These are phyloP conservation scores for Paracoccidioides lutzii DNA, from an alignment of 2,329 filamentous ascomycete genomes.

Conservation along the genomic window DNA sequence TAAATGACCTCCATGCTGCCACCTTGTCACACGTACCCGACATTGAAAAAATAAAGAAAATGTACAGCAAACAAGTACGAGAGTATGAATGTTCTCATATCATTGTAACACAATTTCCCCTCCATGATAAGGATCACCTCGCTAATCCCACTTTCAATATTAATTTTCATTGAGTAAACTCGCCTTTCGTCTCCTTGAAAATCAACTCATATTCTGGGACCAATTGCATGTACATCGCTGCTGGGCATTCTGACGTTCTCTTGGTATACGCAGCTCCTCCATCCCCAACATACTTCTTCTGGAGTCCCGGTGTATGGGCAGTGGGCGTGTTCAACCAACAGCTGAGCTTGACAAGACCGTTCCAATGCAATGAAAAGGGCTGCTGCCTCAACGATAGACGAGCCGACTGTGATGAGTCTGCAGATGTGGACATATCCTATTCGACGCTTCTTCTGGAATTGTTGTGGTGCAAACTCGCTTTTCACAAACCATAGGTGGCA, in stretches of 20 bases:
- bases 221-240: constrained; percentile 42
- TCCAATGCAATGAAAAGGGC: constrained; percentile 58
- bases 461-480: background rate
- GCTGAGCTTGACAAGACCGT: constrained; percentile 53
- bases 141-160: background rate
- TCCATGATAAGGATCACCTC: background rate
- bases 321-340: constrained; percentile 54
- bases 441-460: background rate
- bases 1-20: too few relatives aligned
- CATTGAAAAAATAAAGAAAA: too few relatives aligned
- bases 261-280: constrained; percentile 33
- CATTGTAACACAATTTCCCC: background rate
- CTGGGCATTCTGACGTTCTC: constrained; percentile 20
- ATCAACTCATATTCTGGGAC: constrained; percentile 38
- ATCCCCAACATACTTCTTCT: constrained; percentile 42
- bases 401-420: constrained; percentile 50
- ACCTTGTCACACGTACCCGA: too few relatives aligned
- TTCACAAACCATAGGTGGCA: background rate
- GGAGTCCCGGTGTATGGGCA: constrained; percentile 31
- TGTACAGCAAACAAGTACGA: background rate
- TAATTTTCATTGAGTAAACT: background rate
- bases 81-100: background rate
- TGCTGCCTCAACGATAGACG: constrained; percentile 60
- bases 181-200: background rate
- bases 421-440: background rate